phyloP scores from a whole-genome alignment of 192 early-diverging fungal genomes.

The Ambispora gerdemannii region DNA sequence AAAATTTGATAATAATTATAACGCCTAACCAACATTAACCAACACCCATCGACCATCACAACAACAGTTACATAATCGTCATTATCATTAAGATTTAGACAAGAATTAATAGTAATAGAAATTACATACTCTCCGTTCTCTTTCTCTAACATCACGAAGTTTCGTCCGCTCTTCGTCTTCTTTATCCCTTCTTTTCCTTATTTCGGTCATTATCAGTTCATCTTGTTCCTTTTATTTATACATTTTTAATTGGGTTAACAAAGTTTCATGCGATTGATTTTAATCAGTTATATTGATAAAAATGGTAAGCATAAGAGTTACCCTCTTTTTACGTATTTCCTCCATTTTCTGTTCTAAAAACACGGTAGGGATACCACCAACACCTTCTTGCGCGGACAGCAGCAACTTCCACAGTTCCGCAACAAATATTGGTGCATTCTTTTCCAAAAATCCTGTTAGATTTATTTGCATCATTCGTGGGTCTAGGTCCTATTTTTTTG shows the following conservation, averaged over 20 bases:
- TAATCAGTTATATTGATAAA: neutral
- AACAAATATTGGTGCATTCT: constrained; percentile 77
- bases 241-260: neutral
- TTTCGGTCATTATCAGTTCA: constrained; percentile 34
- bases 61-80: constrained; percentile 11
- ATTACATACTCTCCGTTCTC: constrained; percentile 23
- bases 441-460: constrained; percentile 90
- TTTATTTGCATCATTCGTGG: constrained; percentile 92
- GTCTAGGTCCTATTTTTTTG: constrained; percentile 60
- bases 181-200: constrained; percentile 34
- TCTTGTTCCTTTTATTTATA: constrained; percentile 36
- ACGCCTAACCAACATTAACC: neutral
- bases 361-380: constrained; percentile 78
- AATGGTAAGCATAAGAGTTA: no score
- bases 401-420: constrained; percentile 87
- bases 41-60: neutral
- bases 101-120: neutral
- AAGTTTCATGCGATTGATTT: neutral
- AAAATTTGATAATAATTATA: constrained; percentile 24
- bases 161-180: constrained; percentile 42
- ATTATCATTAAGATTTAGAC: constrained; percentile 9
- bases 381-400: constrained; percentile 78
- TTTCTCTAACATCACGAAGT: constrained; percentile 39
- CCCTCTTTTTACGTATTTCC: constrained; percentile 61
- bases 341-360: constrained; percentile 87